Percentiles rank a stretch among this genome's conserved stretches.
phyloP scores from a whole-genome alignment of 1,284 basidiomycete species.

The Rhodotorula sp. region DNA sequence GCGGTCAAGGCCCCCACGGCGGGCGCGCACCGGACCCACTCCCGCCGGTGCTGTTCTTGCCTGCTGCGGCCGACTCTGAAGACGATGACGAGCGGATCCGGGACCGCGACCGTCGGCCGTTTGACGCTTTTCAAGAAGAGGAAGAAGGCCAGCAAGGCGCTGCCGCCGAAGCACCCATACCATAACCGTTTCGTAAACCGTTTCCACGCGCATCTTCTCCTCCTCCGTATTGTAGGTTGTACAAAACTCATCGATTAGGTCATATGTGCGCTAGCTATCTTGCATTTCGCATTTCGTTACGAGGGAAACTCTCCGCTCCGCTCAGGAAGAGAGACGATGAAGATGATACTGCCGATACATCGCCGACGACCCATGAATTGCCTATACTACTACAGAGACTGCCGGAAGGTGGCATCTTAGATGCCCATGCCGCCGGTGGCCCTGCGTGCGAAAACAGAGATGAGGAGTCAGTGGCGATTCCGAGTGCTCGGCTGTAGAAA shows the following conservation, averaged over 20 bases:
- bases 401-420: neutral
- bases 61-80: neutral
- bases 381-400: neutral
- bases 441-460: neutral
- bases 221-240: too few species aligned
- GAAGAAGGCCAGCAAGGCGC: too few species aligned
- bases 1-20: neutral
- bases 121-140: neutral
- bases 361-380: too few species aligned
- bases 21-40: neutral
- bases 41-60: neutral
- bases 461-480: neutral
- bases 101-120: neutral
- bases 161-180: too few species aligned
- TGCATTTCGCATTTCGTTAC: too few species aligned
- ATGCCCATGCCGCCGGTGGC: constrained; percentile 56
- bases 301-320: too few species aligned
- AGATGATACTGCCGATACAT: too few species aligned
- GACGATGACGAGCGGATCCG: neutral
- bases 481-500: neutral
- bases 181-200: too few species aligned
- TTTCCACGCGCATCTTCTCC: too few species aligned
- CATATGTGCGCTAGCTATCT: too few species aligned
- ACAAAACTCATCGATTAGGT: too few species aligned
- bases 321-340: too few species aligned